Evolutionary conservation across 768 basidiomycete genomes (phyloP).

Genomic region (Lentinula edodes): DNA sequence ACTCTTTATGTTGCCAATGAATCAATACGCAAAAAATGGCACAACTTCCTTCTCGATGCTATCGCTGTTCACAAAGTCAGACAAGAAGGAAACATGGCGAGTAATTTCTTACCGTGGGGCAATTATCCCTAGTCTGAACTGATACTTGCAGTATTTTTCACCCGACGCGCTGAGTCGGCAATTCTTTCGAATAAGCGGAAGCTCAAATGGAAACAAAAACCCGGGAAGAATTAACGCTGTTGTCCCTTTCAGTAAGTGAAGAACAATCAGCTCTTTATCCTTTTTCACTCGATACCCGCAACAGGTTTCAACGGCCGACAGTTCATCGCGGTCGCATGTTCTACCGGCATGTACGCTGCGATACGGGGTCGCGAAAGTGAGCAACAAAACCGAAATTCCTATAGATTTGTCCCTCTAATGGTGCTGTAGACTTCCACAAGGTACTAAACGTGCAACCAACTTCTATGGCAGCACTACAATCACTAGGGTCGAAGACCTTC

Average conservation of each 20-base stretch:
- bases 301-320: conserved; percentile 40
- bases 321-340: conserved; percentile 61
- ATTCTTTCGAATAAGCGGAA: conserved; percentile 43
- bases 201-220: conserved; percentile 20
- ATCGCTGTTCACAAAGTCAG: conserved; percentile 57
- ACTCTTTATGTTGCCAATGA: conserved; percentile 67
- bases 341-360: conserved; percentile 66
- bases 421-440: conserved; percentile 45
- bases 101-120: conserved; percentile 6
- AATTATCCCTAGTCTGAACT: no score
- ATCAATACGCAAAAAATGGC: conserved; percentile 56
- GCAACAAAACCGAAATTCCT: conserved; percentile 12
- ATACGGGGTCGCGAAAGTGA: conserved; percentile 49
- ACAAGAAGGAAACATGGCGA: conserved; percentile 71
- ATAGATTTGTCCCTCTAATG: background rate
- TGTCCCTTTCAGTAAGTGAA: conserved; percentile 51
- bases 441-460: conserved; percentile 48
- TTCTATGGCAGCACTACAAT: conserved; percentile 52
- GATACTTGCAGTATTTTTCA: conserved; percentile 56
- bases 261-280: background rate
- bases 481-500: conserved; percentile 34
- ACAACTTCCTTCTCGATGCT: conserved; percentile 52
- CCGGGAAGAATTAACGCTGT: conserved; percentile 59
- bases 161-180: conserved; percentile 50
- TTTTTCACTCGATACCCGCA: conserved; percentile 18